phyloP scores from a whole-genome alignment of 495 filamentous ascomycete genomes.

The Parathielavia appendiculata region DNA sequence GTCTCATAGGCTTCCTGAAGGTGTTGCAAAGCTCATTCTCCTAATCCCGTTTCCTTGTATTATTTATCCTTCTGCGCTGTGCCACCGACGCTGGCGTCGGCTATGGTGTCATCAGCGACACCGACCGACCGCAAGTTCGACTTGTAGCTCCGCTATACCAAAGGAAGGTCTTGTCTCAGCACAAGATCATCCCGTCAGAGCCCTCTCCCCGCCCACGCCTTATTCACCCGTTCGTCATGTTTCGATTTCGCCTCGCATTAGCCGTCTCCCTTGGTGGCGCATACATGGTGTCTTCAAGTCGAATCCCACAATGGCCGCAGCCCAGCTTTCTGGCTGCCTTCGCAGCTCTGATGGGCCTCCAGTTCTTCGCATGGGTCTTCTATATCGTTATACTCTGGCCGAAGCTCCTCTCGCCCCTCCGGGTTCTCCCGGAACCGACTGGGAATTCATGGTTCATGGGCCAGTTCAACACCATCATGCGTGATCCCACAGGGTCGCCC shows the following conservation, averaged over 20 bases:
- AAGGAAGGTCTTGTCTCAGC: too few relatives aligned
- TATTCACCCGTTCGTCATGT: constrained; percentile 4
- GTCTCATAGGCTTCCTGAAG: too few relatives aligned
- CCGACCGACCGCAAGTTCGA: background rate
- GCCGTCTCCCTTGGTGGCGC: constrained; percentile 27
- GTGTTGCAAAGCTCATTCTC: too few relatives aligned
- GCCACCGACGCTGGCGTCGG: background rate
- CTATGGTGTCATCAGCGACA: background rate
- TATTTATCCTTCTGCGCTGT: too few relatives aligned
- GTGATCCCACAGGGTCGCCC: constrained; percentile 55
- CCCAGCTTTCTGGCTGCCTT: constrained; percentile 25
- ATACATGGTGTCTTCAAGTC: constrained; percentile 32
- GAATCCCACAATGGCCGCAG: constrained; percentile 25
- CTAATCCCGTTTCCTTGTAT: too few relatives aligned
- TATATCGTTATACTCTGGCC: constrained; percentile 64
- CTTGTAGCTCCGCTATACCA: background rate
- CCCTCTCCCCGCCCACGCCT: background rate
- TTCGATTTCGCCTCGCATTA: constrained; percentile 24
- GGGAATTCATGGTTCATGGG: constrained; percentile 47
- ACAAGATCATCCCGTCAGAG: background rate
- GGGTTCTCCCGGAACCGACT: constrained; percentile 55
- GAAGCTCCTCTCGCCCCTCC: constrained; percentile 63
- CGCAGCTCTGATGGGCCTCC: constrained; percentile 22
- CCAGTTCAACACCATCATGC: constrained; percentile 51
- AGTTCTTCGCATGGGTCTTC: constrained; percentile 29